These are phyloP conservation scores for Volutella citrinella DNA, from an alignment of 2,329 filamentous ascomycete species.

Conservation along the genomic window DNA sequence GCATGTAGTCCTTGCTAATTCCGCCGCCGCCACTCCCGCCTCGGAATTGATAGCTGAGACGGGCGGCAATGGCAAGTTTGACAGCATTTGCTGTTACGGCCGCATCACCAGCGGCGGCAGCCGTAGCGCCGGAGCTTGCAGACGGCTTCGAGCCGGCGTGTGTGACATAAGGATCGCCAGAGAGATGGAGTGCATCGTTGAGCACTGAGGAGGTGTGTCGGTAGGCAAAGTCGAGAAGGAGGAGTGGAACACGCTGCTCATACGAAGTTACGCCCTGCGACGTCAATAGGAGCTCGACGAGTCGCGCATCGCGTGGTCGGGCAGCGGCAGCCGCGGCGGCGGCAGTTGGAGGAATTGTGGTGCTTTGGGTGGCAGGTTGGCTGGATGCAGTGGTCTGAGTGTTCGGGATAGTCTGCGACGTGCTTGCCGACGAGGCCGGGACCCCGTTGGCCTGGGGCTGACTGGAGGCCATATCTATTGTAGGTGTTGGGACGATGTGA, in stretches of 20 bases:
- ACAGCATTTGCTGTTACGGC: slow-evolving; percentile 65
- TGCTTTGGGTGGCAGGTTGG: slow-evolving; percentile 23
- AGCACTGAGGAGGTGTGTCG: slow-evolving; percentile 73
- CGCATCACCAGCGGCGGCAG: slow-evolving; percentile 48
- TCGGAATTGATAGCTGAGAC: slow-evolving; percentile 68
- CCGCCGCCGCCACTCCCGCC: slow-evolving; percentile 51
- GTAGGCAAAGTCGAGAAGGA: slow-evolving; percentile 85
- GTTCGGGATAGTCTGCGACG: slow-evolving; percentile 34
- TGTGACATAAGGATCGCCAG: slow-evolving; percentile 64
- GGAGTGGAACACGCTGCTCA: slow-evolving; percentile 77
- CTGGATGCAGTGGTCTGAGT: slow-evolving; percentile 32
- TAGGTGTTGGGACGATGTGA: slow-evolving; percentile 4
- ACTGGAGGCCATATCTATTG: slow-evolving; percentile 31
- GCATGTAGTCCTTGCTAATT: slow-evolving; percentile 70
- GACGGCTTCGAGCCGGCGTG: slow-evolving; percentile 53
- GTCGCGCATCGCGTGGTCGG: slow-evolving; percentile 73
- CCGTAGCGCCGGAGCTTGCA: slow-evolving; percentile 46
- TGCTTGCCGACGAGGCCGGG: slow-evolving; percentile 36
- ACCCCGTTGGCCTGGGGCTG: slow-evolving; percentile 55
- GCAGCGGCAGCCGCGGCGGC: slow-evolving; percentile 43
- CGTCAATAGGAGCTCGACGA: slow-evolving; percentile 76
- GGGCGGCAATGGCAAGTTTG: slow-evolving; percentile 67
- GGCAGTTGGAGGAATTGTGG: slow-evolving; percentile 27
- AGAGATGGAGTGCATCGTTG: slow-evolving; percentile 66
- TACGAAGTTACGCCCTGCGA: slow-evolving; percentile 77